phyloP scores from a whole-genome alignment of 495 filamentous ascomycete species.

The Daldinia caldariorum region DNA sequence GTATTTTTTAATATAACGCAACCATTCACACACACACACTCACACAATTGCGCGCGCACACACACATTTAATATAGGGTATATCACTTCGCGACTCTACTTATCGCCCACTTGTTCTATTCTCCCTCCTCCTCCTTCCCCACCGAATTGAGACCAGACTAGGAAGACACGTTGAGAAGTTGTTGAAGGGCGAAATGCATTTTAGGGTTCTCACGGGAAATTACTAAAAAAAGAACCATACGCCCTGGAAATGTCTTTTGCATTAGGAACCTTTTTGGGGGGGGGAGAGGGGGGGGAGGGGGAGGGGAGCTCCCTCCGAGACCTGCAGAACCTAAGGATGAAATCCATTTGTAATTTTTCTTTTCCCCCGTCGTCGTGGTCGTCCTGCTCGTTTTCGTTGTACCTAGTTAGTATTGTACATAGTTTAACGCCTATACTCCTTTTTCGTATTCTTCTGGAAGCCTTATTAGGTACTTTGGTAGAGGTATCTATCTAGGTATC shows the following conservation, averaged over 20 bases:
- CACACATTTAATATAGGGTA: background rate
- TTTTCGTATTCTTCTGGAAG: background rate
- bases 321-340: constrained; percentile 1
- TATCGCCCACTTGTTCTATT: background rate
- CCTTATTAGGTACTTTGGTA: too few species aligned
- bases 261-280: background rate
- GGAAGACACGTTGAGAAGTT: constrained; percentile 18
- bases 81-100: constrained; percentile 22
- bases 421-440: constrained; percentile 35
- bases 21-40: background rate
- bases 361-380: constrained; percentile 15
- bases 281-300: too few species aligned
- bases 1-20: constrained; percentile 8
- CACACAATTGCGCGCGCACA: too few species aligned
- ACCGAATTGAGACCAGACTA: constrained; percentile 7
- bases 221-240: too few species aligned
- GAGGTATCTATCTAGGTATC: too few species aligned
- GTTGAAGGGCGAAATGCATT: constrained; percentile 15
- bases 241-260: constrained; percentile 15
- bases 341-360: constrained; percentile 12
- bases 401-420: constrained; percentile 41
- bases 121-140: background rate
- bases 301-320: too few species aligned
- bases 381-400: constrained; percentile 24
- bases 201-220: constrained; percentile 27